Percentiles rank a stretch among this genome's conserved stretches.
These are phyloP conservation scores for Rhinocladiella similis DNA, from an alignment of 2,329 filamentous ascomycete species.

Conservation along the genomic window DNA sequence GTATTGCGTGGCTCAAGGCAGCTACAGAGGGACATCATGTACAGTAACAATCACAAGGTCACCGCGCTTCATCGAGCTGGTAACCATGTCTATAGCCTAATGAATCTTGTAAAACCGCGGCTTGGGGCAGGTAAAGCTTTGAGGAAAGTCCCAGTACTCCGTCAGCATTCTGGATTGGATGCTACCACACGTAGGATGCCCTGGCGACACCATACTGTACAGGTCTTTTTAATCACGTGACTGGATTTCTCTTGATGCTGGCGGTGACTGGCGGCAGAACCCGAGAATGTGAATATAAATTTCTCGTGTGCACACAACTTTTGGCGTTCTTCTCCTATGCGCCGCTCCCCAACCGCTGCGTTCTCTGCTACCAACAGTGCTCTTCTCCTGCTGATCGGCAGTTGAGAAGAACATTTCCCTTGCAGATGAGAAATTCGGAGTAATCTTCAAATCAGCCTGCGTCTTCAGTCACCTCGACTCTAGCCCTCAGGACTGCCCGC, in stretches of 20 bases:
- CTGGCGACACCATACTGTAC: background rate
- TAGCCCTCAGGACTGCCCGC: conserved; percentile 62
- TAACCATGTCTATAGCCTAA: no score
- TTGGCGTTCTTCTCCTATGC: conserved; percentile 56
- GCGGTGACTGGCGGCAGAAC: conserved; percentile 18
- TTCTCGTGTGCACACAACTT: background rate
- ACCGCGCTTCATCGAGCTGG: no score
- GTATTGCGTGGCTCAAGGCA: no score
- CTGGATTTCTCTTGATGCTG: background rate
- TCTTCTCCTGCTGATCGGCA: conserved; percentile 15
- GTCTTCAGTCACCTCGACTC: conserved; percentile 19
- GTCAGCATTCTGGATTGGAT: no score
- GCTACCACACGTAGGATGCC: background rate
- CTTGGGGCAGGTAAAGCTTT: no score
- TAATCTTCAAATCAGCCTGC: conserved; percentile 70
- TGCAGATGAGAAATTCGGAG: conserved; percentile 99
- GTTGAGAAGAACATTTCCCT: conserved; percentile 25
- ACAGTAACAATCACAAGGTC: no score
- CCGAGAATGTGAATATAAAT: conserved; percentile 9
- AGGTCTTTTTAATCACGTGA: conserved; percentile 6
- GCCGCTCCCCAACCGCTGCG: conserved; percentile 88
- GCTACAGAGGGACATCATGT: no score
- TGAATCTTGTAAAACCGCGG: no score
- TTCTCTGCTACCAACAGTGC: conserved; percentile 83
- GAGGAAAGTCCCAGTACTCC: no score